Conservation (phyloP, 495 filamentous ascomycete species). For the Talaromyces nanjingensis region DNA sequence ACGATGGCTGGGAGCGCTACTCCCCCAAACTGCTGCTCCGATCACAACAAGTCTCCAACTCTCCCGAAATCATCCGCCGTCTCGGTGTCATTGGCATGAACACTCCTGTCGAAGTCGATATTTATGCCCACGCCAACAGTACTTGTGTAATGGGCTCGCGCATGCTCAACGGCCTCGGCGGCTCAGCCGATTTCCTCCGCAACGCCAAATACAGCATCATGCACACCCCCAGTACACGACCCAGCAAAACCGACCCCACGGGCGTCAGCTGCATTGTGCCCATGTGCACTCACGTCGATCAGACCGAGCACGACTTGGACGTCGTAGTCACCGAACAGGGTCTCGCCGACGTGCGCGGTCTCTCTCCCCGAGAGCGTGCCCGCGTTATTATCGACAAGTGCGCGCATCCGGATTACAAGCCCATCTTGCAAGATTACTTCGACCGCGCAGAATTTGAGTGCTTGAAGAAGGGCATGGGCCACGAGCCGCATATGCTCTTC, state of each 20-base stretch:
- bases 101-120: constrained; percentile 89
- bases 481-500: constrained; percentile 81
- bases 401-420: constrained; percentile 79
- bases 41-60: constrained; percentile 83
- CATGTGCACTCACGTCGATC: constrained; percentile 89
- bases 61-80: constrained; percentile 87
- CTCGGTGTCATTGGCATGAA: constrained; percentile 93
- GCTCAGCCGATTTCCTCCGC: constrained; percentile 82
- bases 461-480: constrained; percentile 79
- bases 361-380: constrained; percentile 74
- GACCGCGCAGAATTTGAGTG: constrained; percentile 85
- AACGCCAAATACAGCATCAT: constrained; percentile 84
- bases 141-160: constrained; percentile 87
- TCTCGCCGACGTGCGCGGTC: constrained; percentile 76
- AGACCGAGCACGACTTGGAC: constrained; percentile 89
- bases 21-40: constrained; percentile 78
- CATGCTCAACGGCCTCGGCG: constrained; percentile 89
- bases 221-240: constrained; percentile 80
- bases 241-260: constrained; percentile 73
- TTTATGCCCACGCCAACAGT: constrained; percentile 89
- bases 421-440: constrained; percentile 77
- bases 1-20: constrained; percentile 77
- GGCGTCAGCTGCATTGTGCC: constrained; percentile 85
- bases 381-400: constrained; percentile 83
- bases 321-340: constrained; percentile 84